Conservation (phyloP, 768 basidiomycete genomes). For the Lactarius tabidus region DNA sequence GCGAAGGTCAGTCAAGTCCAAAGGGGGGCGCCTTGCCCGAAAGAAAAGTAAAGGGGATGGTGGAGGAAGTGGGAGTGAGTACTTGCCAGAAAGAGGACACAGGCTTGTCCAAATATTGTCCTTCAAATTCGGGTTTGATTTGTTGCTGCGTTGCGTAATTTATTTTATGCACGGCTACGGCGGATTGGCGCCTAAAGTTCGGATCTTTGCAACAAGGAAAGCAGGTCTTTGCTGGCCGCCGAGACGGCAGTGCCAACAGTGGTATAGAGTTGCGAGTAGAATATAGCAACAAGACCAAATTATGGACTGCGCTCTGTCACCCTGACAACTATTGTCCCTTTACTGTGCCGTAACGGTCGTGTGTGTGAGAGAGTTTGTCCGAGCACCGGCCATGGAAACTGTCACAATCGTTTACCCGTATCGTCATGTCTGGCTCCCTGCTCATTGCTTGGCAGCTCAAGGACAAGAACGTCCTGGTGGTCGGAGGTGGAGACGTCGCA, state of each 20-base stretch:
- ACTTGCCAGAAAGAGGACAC: constrained; percentile 9
- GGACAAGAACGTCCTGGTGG: constrained; percentile 76
- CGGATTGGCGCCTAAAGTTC: background rate
- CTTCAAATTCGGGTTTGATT: constrained; percentile 15
- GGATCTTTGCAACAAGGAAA: background rate
- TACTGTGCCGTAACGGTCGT: background rate
- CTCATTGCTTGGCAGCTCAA: constrained; percentile 93
- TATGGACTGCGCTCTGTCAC: background rate
- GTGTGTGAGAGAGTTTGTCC: background rate
- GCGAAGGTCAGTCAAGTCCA: constrained; percentile 33
- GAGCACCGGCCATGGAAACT: background rate
- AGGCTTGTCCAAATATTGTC: constrained; percentile 4
- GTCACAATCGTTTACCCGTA: background rate
- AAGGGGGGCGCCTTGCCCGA: constrained; percentile 11
- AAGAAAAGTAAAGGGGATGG: constrained; percentile 31
- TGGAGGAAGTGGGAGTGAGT: constrained; percentile 27
- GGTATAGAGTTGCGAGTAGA: background rate
- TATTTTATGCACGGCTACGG: background rate
- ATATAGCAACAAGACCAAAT: background rate
- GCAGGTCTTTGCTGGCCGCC: background rate
- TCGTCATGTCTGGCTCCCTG: constrained; percentile 51
- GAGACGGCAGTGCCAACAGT: background rate
- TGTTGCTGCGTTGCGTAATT: background rate
- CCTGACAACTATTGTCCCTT: background rate
- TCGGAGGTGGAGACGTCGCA: constrained; percentile 93